Base-by-base conservation (phyloP, 345 rosid species). In the Trapa bicornis region DNA sequence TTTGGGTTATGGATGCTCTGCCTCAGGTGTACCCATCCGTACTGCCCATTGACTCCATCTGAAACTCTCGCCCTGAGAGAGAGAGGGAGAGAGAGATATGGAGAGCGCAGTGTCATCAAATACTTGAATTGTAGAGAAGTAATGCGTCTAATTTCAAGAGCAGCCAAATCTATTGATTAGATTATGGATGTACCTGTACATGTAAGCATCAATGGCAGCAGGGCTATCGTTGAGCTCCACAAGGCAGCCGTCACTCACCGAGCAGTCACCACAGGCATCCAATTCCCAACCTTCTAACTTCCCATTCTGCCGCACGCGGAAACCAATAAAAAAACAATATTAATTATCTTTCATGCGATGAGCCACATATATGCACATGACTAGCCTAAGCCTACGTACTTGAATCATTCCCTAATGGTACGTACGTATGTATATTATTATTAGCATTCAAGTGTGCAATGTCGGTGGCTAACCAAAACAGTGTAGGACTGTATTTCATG, bases 1-100 rank as follows among this genome's bases (percentile, higher is more conserved):
- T 88, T 84, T 0, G 98, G 97, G 64, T 90, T 90, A 78, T 93
- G 98, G 78, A 87, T 90, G 68, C 98, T 93, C 86, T 93, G 97
- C 65, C 98, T 78, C 65, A 88, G 71, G 70, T 88, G 95, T 47
- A 83, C 77, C 98, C 97, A 93, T 2, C 98, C 98, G 57, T 75
- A 61, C 64, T 83, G 79, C 65, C 89, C 97, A 47, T 73, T 70
- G 66, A 77, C 76, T 72, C 75, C 71, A 56, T 87, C 85, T 11
- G 80, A 75, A 47, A 90, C 92, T 72, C 77, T 83, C 38, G 83
- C 92, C 82, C 97, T 93, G 80, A 35, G 45, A 16, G 64, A 39
- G 29, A 22, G 29, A 22, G 80, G 29, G 45, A 16, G 64, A 39
- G 29, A 22, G 29, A 22, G 29, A 22, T 22, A 22, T 22, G 29